A percentile compares a stretch with the other conserved stretches of the same genome.
Conservation (phyloP, 805 yeast species). For the Torulaspora quercuum region DNA sequence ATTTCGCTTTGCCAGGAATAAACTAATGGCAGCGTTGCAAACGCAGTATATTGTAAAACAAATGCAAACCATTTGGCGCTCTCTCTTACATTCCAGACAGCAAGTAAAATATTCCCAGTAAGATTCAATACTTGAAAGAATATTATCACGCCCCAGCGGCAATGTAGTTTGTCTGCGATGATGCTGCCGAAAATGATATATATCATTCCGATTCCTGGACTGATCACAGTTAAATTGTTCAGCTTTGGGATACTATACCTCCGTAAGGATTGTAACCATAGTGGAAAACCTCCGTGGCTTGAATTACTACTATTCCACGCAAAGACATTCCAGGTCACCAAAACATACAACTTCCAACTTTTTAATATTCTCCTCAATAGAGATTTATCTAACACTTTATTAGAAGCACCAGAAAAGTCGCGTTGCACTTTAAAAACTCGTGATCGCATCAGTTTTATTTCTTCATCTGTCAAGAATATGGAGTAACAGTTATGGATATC, state of each 20-base stretch:
- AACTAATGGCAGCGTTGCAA: constrained; percentile 59
- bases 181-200: constrained; percentile 30
- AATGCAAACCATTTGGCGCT: constrained; percentile 60
- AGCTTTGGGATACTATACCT: constrained; percentile 42
- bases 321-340: constrained; percentile 50
- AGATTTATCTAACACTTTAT: constrained; percentile 40
- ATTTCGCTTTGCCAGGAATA: constrained; percentile 60
- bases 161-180: constrained; percentile 48
- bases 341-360: constrained; percentile 56
- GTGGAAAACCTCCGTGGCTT: constrained; percentile 48
- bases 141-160: constrained; percentile 53
- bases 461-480: constrained; percentile 52
- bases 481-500: constrained; percentile 58
- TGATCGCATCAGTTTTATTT: constrained; percentile 49
- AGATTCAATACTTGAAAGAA: constrained; percentile 52
- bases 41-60: constrained; percentile 52
- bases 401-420: constrained; percentile 29
- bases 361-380: constrained; percentile 53
- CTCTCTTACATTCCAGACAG: constrained; percentile 54
- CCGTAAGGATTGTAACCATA: constrained; percentile 56
- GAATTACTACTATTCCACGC: constrained; percentile 57
- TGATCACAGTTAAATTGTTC: constrained; percentile 49
- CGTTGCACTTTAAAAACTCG: constrained; percentile 40
- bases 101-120: constrained; percentile 49
- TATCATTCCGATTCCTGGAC: constrained; percentile 54